Percentiles rank a stretch among this genome's conserved stretches.
Evolutionary conservation across 768 basidiomycete genomes (phyloP).

Genomic region (Podaxis mareebaensis): DNA sequence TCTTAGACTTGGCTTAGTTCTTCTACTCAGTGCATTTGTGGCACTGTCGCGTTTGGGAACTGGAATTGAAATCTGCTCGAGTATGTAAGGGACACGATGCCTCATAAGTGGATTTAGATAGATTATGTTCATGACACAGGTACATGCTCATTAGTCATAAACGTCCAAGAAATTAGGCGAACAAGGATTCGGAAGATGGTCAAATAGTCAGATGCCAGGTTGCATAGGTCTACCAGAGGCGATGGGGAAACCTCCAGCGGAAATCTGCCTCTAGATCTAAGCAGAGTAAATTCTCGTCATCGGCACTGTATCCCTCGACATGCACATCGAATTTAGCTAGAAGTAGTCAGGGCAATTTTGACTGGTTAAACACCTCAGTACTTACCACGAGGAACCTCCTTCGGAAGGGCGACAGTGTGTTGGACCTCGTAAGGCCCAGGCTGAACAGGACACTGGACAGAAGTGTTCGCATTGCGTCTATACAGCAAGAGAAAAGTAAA

Average conservation of each 20-base stretch:
- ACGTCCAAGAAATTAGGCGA: neutral
- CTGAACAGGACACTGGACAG: constrained; percentile 82
- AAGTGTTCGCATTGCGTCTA: constrained; percentile 75
- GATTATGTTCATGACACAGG: no score
- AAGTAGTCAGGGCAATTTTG: constrained; percentile 9
- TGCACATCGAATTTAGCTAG: constrained; percentile 82
- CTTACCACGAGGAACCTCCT: constrained; percentile 84
- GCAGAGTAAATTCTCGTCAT: constrained; percentile 80
- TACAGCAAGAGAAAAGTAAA: constrained; percentile 8
- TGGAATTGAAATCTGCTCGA: neutral
- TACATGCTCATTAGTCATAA: neutral
- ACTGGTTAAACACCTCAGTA: neutral
- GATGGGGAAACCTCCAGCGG: constrained; percentile 39
- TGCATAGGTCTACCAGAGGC: constrained; percentile 22
- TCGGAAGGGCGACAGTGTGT: constrained; percentile 86
- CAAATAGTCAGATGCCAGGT: neutral
- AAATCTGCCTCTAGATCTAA: constrained; percentile 81
- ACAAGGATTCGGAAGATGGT: neutral
- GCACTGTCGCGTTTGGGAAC: no score
- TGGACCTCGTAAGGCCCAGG: constrained; percentile 68
- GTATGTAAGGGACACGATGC: neutral
- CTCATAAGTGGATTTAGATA: no score
- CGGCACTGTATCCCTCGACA: constrained; percentile 66
- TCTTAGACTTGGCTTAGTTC: no score
- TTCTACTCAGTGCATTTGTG: no score